Evolutionary conservation across 176 grass and related monocot species (phyloP), one percentile per base, ranked within the genome.

Genomic region (Musa schizocarpa): DNA sequence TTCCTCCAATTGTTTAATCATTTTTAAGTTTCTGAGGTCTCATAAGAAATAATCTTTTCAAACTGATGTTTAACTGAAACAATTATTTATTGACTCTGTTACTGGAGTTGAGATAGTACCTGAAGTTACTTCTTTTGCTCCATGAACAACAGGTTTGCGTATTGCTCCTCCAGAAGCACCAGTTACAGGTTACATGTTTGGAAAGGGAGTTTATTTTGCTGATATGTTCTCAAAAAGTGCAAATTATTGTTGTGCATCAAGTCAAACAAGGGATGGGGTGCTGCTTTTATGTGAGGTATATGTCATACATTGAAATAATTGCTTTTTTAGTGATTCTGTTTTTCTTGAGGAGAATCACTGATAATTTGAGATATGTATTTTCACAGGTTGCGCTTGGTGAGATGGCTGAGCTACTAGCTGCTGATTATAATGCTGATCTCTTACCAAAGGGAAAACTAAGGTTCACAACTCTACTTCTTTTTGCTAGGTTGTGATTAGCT

Each of bases 221-320:
- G 90, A 97, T 80, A 93, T 93, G 93, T 93, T 97, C 68, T 97
- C 93, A 17, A 97, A 97, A 86, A 97, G 93, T 80, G 93, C 93
- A 82, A 97, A 93, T 80, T 97, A 97, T 79, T 97, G 93, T 43
- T 93, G 61, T 49, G 87, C 87, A 76, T 88, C 93, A 75, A 65
- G 73, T 17, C 53, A 75, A 54, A 90, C 68, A 81, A 97, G 79
- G 81, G 88, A 90, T 62, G 93, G 93, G 77, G 93, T 97, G 57
- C 79, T 92, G 61, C 89, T 93, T 76, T 67, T 97, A 26, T 97
- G 93, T 34, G 93, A 97, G 90, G 93, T 93, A 49, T 48, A 9
- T 76, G 12, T 1, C 17, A 1, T 50, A 62, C 11, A 1, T 49
- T 50, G 67, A 16, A 62, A 62, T n/a, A 20, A 62, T 1, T 62